These are phyloP conservation scores for Flammula alnicola DNA, from an alignment of 1,284 basidiomycete species.

Conservation along the genomic window DNA sequence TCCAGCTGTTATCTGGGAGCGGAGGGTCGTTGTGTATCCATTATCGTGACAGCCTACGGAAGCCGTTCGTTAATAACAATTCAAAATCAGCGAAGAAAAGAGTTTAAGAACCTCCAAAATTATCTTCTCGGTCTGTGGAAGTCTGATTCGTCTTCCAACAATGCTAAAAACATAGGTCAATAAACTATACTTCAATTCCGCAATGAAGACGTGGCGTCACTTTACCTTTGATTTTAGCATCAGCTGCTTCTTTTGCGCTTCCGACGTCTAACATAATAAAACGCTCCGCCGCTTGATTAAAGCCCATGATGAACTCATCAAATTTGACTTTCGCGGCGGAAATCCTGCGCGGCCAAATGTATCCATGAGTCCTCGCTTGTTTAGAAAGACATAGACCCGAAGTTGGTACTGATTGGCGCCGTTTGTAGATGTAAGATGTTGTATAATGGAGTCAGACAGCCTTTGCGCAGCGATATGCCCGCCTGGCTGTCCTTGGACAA, in stretches of 20 bases:
- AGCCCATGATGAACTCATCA: conserved; percentile 66
- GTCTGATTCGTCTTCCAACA: conserved; percentile 64
- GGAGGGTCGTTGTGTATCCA: conserved; percentile 67
- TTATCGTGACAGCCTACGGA: conserved; percentile 70
- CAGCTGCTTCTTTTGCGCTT: conserved; percentile 71
- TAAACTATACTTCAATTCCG: neutral
- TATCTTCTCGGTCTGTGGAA: conserved; percentile 64
- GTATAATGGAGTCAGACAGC: conserved; percentile 54
- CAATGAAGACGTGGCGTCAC: conserved; percentile 3
- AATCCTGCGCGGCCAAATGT: conserved; percentile 48
- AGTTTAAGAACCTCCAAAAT: conserved; percentile 58
- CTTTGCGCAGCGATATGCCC: conserved; percentile 58
- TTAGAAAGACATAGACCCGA: conserved; percentile 68
- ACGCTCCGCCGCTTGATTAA: conserved; percentile 66
- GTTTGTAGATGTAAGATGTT: conserved; percentile 43
- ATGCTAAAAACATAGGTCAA: conserved; percentile 38
- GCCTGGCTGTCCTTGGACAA: conserved; percentile 58
- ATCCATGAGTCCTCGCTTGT: conserved; percentile 62
- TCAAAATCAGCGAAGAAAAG: conserved; percentile 4
- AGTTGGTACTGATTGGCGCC: conserved; percentile 55
- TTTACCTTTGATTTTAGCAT: conserved; percentile 74
- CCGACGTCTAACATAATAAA: conserved; percentile 77
- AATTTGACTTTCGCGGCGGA: conserved; percentile 48
- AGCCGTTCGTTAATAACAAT: conserved; percentile 6
- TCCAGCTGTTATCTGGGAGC: conserved; percentile 67